Base-by-base conservation (phyloP, 2,329 filamentous ascomycete genomes). In the Trichophyton benhamiae region DNA sequence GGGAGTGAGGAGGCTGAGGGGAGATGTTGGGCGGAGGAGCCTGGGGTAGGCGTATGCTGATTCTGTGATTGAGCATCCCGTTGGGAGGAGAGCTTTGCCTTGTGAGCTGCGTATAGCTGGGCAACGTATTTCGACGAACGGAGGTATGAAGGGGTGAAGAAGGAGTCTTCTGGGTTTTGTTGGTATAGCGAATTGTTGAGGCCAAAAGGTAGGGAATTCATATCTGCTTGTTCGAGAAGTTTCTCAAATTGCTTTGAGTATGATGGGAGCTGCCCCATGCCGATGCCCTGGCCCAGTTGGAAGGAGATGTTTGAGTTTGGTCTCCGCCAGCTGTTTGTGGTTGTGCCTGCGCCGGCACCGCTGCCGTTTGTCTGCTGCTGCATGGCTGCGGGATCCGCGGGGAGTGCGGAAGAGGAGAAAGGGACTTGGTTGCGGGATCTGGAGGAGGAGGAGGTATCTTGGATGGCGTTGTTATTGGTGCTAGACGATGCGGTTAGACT, bases 91-190 rank as follows among this genome's bases (percentile, higher is more conserved):
- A 82, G 61, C 70, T 82, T 88, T 55, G 82, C 80, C 71, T 79
- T 82, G 71, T 91, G 82, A 62, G 82, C 83, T 64, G 89, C 85
- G 67, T 88, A 84, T 57, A 96, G 79, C 71, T 83, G 85, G 67
- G 87, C 82, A 60, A 92, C 84, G 73, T 96, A 91, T 68, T 84
- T 83, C 13, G 90, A 92, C 44, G 83, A 83, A 66, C 81, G 80
- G 52, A 97, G 81, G 74, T 96, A 96, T 3, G 89, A 91, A 0
- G 92, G 92, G 9, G 86, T 81, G 73, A 96, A 91, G 78, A 92
- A 92, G 62, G 74, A 68, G 65, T 66, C 72, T 27, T 69, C 69
- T 71, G 63, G 61, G 71, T 67, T 61, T 69, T 69, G 57, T 72
- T 74, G 66, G 46, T 38, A 38, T 11, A 22, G 11, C 27, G 27